Conservation (phyloP, 2,329 filamentous ascomycete species). For the Diplocarpon rosae region DNA sequence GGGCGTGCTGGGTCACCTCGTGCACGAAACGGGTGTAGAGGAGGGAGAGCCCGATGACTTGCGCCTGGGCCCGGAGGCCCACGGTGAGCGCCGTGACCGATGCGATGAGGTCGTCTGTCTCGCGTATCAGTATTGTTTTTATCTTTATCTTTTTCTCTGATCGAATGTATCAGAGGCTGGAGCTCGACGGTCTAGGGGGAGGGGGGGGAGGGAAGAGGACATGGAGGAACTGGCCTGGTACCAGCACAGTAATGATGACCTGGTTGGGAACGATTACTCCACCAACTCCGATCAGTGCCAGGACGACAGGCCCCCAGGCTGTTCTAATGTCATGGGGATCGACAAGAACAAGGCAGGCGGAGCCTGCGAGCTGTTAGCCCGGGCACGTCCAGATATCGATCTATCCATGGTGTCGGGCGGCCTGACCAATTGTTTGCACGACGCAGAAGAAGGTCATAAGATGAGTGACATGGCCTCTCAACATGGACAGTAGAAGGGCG, state of each 20-base stretch:
- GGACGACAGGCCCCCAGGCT: slow-evolving; percentile 43
- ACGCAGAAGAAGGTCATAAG: slow-evolving; percentile 39
- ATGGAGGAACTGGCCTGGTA: not conserved
- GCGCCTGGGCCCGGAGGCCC: slow-evolving; percentile 53
- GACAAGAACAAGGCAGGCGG: slow-evolving; percentile 36
- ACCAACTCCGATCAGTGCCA: slow-evolving; percentile 52
- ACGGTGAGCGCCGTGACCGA: slow-evolving; percentile 55
- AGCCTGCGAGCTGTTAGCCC: slow-evolving; percentile 21
- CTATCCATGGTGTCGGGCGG: not conserved
- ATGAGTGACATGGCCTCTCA: slow-evolving; percentile 30
- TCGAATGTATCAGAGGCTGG: not conserved
- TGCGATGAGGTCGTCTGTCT: slow-evolving; percentile 56
- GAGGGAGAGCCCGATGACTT: slow-evolving; percentile 48
- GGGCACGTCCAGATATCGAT: not conserved
- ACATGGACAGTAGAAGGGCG: slow-evolving; percentile 46
- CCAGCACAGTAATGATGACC: slow-evolving; percentile 31
- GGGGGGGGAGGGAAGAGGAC: no score
- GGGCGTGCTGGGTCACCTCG: slow-evolving; percentile 23
- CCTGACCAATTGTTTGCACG: slow-evolving; percentile 41
- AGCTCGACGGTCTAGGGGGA: no score
- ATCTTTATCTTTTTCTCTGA: not conserved
- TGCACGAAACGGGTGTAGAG: slow-evolving; percentile 40
- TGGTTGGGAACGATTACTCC: slow-evolving; percentile 55
- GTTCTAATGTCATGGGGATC: slow-evolving; percentile 39
- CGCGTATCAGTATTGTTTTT: slow-evolving; percentile 37